Evolutionary conservation across 352 stramenopile species (phyloP), one percentile per base, ranked within the genome.

Genomic region (Globisporangium heterothallicum): DNA sequence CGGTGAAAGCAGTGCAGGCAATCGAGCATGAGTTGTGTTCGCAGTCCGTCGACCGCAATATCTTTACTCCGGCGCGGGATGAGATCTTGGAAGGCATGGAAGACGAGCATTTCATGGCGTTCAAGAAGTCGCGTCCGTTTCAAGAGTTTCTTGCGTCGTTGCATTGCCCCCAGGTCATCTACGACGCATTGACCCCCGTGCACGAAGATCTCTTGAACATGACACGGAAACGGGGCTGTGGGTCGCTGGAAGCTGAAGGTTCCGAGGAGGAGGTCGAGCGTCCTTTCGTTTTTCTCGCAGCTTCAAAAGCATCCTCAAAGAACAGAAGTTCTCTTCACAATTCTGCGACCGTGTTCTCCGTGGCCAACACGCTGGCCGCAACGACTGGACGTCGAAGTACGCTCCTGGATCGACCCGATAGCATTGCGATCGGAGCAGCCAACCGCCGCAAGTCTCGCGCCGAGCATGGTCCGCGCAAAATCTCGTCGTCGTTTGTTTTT

Each of bases 81-180:
- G 75, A 86, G 42, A 68, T 89, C 24, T 56, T 89, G n/a, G 48
- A 42, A 6, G 50, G 26, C 2, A 81, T 89, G 63, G 68, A 84
- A 22, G 69, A 84, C 53, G 59, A 68, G 0, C 34, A 66, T 10
- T 87, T 89, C 29, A 48, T 54, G 4, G 30, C 54, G 2, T 87
- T 86, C 61, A 85, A 83, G 45, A 24, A 42, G 6, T 78, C 64
- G 6, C 36, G 40, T 0, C 35, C 70, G 24, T 89, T 86, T 29
- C 46, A 70, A 14, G 67, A 84, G 9, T 78, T 86, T 44, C 50
- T 89, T 2, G 34, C 22, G 5, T 55, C 57, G 12, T 44, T 84
- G 13, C 54, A 82, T 30, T 85, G 73, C n/a, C 73, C 76, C 0
- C 59, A 68, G 26, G 53, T 38, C 4, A 71, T 85, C 25, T 72